Conservation (phyloP, 2,329 filamentous ascomycete species). For the Cladobotryum mycophilum region DNA sequence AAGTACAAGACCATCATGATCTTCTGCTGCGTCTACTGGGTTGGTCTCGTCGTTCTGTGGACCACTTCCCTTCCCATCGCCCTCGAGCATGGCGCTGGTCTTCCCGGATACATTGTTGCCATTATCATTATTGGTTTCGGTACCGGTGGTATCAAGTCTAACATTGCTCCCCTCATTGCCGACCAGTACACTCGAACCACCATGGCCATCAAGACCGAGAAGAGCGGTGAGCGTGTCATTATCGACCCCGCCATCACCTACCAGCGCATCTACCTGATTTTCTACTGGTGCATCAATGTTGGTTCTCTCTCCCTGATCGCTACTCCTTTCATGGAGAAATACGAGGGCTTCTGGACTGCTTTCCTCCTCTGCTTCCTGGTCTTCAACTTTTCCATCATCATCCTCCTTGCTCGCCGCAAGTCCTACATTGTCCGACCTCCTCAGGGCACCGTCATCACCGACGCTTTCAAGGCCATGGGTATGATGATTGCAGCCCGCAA, state of each 20-base stretch:
- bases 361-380: slow-evolving; percentile 53
- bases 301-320: slow-evolving; percentile 63
- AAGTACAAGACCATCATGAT: slow-evolving; percentile 56
- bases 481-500: slow-evolving; percentile 37
- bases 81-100: slow-evolving; percentile 32
- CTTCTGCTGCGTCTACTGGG: slow-evolving; percentile 52
- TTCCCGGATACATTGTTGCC: slow-evolving; percentile 46
- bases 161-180: slow-evolving; percentile 52
- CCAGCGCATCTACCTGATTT: slow-evolving; percentile 66
- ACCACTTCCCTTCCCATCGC: slow-evolving; percentile 39
- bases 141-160: slow-evolving; percentile 65
- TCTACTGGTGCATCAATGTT: slow-evolving; percentile 68
- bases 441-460: slow-evolving; percentile 57
- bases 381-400: slow-evolving; percentile 54
- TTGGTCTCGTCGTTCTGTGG: slow-evolving; percentile 50
- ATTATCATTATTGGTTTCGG: slow-evolving; percentile 60
- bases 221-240: slow-evolving; percentile 53
- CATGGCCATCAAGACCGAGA: slow-evolving; percentile 44
- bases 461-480: slow-evolving; percentile 50
- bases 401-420: slow-evolving; percentile 43
- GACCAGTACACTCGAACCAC: slow-evolving; percentile 56
- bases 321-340: slow-evolving; percentile 61
- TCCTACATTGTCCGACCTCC: slow-evolving; percentile 46
- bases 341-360: slow-evolving; percentile 62
- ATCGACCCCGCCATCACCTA: slow-evolving; percentile 62